Base-by-base conservation (phyloP, 306 rosid species). In the Rosa rugosa region DNA sequence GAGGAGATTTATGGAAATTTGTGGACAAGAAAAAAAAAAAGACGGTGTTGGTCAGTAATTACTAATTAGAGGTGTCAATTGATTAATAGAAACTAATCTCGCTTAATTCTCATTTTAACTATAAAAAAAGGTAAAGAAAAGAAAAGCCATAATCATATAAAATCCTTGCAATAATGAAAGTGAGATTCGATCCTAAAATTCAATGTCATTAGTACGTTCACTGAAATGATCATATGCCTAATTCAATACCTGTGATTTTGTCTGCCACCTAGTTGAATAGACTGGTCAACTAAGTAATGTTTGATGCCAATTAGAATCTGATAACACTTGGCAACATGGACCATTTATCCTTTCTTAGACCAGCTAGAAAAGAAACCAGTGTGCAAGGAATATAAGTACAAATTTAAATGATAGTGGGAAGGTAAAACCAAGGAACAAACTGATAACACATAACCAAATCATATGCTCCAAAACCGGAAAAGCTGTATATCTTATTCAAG, bases 261-360 rank as follows among this genome's bases (percentile, higher is more conserved):
- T 41, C 27, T n/a, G 54, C 69, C 77, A 57, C 17, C 69, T 22
- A 60, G 27, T 75, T 38, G 20, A 7, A 7, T 12, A 23, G 63
- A 57, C 54, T 14, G 78, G 59, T 60, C 57, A 75, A 42, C 31
- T 44, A 25, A 5, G 62, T 73, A n/a, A 38, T 67, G 77, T 36
- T 44, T 11, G 7, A 42, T 70, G 34, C 73, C 54, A 42, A 44
- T 69, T 69, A 69, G 53, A 69, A 42, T 20, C 18, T 69, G 36
- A 69, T 44, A 69, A 10, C 73, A 69, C 10, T 22, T 11, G 73
- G 73, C 51, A 69, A 22, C 53, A 69, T 69, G 74, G 74, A 46
- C 34, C n/a, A 70, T 23, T 69, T 44, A 36, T 1, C 40, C 42
- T 8, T 70, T 42, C 73, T n/a, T 5, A 5, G 73, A 70, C 74